Base-by-base conservation (phyloP, 768 basidiomycete species). In the Trametes meyenii region DNA sequence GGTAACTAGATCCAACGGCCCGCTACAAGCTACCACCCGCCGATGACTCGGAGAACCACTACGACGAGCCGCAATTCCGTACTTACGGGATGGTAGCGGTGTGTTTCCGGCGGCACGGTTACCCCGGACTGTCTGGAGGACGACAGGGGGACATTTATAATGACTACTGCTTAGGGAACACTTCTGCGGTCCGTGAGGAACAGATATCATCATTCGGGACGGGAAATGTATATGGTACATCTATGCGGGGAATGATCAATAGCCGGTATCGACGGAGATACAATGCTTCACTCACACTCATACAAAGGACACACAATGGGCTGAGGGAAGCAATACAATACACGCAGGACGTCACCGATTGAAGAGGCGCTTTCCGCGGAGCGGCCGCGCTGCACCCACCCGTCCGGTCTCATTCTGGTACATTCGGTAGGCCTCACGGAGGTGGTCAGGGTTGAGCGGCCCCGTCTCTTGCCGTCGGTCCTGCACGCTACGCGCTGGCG, bases 351-450 rank as follows among this genome's bases (percentile, higher is more conserved):
- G 19, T 70, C 57, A 94, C 65, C 84, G 78, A 21, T 89, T 83
- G 71, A 96, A 96, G 50, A 94, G 72, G 61, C 81, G 86, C 74
- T 90, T 91, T 29, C 85, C 79, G 58, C 84, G 78, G 56, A 90
- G 66, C 1, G 91, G 87, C 45, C 87, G 77, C 8, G 90, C 90
- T 42, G 90, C 85, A 0, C 92, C 93, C 2, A 94, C 89, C 43
- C 84, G 81, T 5, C 93, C 94, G 0, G 89, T 86, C 71, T 93
- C 90, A 50, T 84, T 78, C 69, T 92, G 89, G 69, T 95, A 96
- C 67, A 85, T 76, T 26, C 90, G 78, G 69, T 96, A 94, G 1
- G 94, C 94, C 71, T 95, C 94, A 5, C 94, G 88, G 12, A 96
- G 78, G 72, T 96, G 92, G 66, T 94, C 92, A 0, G 94, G 94